Evolutionary conservation across 1,284 basidiomycete genomes (phyloP).

Genomic region (Cryptococcus maquisensis): DNA sequence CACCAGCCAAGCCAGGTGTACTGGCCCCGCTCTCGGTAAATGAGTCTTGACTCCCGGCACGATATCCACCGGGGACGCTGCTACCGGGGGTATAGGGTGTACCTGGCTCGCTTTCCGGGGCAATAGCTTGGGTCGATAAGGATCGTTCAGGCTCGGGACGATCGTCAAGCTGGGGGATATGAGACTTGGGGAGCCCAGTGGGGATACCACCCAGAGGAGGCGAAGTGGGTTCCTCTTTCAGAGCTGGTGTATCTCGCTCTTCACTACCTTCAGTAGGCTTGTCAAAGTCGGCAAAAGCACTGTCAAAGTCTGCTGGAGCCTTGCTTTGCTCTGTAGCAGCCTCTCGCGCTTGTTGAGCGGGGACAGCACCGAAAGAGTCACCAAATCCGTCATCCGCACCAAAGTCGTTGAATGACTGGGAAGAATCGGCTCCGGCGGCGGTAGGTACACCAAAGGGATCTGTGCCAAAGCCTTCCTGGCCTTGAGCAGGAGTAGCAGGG

Average conservation of each 20-base stretch:
- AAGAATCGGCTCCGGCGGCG: not conserved
- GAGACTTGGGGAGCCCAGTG: constrained; percentile 37
- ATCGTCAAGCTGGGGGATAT: constrained; percentile 15
- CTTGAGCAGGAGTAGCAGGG: constrained; percentile 29
- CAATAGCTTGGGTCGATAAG: constrained; percentile 35
- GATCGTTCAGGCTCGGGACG: constrained; percentile 31
- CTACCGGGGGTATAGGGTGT: constrained; percentile 13
- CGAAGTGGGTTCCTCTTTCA: not conserved
- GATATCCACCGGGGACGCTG: too few species aligned
- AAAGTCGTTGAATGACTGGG: constrained; percentile 19
- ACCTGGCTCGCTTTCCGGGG: constrained; percentile 26
- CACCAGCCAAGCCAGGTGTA: not conserved
- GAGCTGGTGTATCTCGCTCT: not conserved
- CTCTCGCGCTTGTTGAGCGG: not conserved
- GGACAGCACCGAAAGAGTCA: constrained; percentile 32
- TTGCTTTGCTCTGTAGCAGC: not conserved
- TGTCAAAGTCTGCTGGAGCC: constrained; percentile 41
- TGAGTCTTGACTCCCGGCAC: too few species aligned
- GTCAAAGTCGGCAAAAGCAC: constrained; percentile 62
- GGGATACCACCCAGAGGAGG: constrained; percentile 42
- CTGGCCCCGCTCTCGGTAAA: too few species aligned
- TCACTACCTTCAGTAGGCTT: constrained; percentile 54
- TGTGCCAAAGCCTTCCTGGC: not conserved
- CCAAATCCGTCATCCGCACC: constrained; percentile 30
- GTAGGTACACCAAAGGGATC: constrained; percentile 4